Percentiles rank a stretch among this genome's conserved stretches.
Conservation (phyloP, 495 filamentous ascomycete species). For the Bombardia bombarda region DNA sequence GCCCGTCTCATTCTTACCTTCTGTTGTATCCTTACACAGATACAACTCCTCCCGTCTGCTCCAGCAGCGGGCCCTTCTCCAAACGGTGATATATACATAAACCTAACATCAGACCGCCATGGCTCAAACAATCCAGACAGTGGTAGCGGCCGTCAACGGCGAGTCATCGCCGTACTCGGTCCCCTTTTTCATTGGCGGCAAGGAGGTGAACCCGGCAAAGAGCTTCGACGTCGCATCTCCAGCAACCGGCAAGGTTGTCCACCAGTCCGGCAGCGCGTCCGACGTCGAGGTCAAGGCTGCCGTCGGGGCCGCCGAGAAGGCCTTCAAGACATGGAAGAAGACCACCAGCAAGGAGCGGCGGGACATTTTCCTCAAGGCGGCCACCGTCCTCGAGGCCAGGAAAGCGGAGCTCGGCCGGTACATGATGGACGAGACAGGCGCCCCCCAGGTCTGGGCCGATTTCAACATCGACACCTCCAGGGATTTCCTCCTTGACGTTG, state of each 20-base stretch:
- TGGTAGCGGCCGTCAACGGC: not conserved
- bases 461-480: slow-evolving; percentile 57
- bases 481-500: slow-evolving; percentile 61
- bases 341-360: slow-evolving; percentile 54
- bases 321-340: slow-evolving; percentile 64
- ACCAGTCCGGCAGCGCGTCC: slow-evolving; percentile 54
- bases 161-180: slow-evolving; percentile 34
- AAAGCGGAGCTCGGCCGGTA: slow-evolving; percentile 54
- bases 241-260: slow-evolving; percentile 50
- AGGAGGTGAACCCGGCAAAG: slow-evolving; percentile 50
- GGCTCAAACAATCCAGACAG: slow-evolving; percentile 4
- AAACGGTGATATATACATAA: not conserved
- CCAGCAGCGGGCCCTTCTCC: not conserved
- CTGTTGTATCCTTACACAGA: too few relatives aligned
- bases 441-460: slow-evolving; percentile 41
- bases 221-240: slow-evolving; percentile 65
- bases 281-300: slow-evolving; percentile 54
- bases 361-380: slow-evolving; percentile 63
- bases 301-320: slow-evolving; percentile 55
- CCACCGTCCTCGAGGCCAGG: slow-evolving; percentile 57
- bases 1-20: too few relatives aligned
- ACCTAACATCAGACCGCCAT: slow-evolving; percentile 10
- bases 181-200: slow-evolving; percentile 68
- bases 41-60: not conserved
- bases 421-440: slow-evolving; percentile 64